phyloP scores from a whole-genome alignment of 2,329 filamentous ascomycete genomes.

The Arthrobotrys musiformis region DNA sequence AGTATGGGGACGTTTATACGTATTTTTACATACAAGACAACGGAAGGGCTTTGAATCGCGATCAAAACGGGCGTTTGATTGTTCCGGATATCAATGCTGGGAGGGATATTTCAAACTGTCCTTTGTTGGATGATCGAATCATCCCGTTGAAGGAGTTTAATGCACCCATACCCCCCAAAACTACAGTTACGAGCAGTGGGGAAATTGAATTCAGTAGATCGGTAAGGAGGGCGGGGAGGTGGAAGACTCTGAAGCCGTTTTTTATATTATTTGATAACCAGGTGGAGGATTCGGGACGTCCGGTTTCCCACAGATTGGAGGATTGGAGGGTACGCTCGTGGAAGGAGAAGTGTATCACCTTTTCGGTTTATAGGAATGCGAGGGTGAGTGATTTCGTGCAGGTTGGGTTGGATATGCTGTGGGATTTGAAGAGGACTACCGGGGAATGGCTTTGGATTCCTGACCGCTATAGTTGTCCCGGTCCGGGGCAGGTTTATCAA shows the following conservation, averaged over 20 bases:
- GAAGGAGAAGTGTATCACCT: background rate
- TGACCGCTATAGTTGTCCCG: too few species aligned
- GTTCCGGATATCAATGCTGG: background rate
- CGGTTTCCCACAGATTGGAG: background rate
- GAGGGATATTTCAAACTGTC: conserved; percentile 4
- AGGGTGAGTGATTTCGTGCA: background rate
- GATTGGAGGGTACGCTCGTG: background rate
- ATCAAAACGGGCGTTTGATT: background rate
- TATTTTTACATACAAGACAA: background rate
- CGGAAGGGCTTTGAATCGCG: background rate
- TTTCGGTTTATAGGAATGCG: background rate
- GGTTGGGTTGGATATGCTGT: background rate
- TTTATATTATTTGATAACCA: background rate
- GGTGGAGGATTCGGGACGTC: background rate
- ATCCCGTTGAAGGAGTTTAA: background rate
- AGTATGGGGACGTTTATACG: background rate
- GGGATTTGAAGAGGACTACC: background rate
- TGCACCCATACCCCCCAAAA: background rate
- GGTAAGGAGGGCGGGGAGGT: background rate
- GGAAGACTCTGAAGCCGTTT: background rate
- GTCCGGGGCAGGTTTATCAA: background rate
- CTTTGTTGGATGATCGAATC: conserved; percentile 13
- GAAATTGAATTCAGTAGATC: background rate
- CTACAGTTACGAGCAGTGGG: background rate
- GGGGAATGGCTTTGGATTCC: too few species aligned